Percentiles rank a stretch among this genome's conserved stretches.
These are phyloP conservation scores for Tricholoma matsutake DNA, from an alignment of 768 basidiomycete genomes.

Conservation along the genomic window DNA sequence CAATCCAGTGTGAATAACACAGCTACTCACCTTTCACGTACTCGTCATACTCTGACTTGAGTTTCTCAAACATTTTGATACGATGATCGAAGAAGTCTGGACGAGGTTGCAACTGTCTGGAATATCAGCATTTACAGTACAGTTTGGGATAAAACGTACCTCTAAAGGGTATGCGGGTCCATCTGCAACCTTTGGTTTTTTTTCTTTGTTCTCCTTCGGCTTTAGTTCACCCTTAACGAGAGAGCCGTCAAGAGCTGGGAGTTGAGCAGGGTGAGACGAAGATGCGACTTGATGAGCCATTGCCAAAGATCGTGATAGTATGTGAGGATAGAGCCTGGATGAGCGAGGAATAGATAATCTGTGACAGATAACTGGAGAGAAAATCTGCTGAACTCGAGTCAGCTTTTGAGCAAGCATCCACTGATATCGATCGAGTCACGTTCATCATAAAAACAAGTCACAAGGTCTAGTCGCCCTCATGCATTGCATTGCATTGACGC, in stretches of 20 bases:
- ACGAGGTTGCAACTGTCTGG: conserved; percentile 66
- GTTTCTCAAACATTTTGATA: conserved; percentile 82
- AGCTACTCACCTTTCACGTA: conserved; percentile 62
- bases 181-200: conserved; percentile 40
- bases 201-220: conserved; percentile 37
- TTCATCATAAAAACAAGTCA: conserved; percentile 14
- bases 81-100: conserved; percentile 90
- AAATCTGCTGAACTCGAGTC: conserved; percentile 30
- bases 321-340: conserved; percentile 9
- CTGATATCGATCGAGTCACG: conserved; percentile 38
- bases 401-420: conserved; percentile 34
- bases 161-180: conserved; percentile 58
- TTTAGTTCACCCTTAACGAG: conserved; percentile 29
- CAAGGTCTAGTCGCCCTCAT: background rate
- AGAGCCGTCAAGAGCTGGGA: conserved; percentile 43
- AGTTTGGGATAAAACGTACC: conserved; percentile 34
- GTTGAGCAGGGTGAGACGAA: conserved; percentile 48
- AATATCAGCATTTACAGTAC: conserved; percentile 4
- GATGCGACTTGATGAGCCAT: conserved; percentile 59
- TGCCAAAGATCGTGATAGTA: conserved; percentile 27
- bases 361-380: conserved; percentile 29
- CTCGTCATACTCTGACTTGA: conserved; percentile 81
- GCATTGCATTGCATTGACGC: too few species aligned
- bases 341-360: conserved; percentile 26
- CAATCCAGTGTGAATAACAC: background rate